phyloP scores from a whole-genome alignment of 2,329 filamentous ascomycete genomes.

The Paecilomyces variotii region DNA sequence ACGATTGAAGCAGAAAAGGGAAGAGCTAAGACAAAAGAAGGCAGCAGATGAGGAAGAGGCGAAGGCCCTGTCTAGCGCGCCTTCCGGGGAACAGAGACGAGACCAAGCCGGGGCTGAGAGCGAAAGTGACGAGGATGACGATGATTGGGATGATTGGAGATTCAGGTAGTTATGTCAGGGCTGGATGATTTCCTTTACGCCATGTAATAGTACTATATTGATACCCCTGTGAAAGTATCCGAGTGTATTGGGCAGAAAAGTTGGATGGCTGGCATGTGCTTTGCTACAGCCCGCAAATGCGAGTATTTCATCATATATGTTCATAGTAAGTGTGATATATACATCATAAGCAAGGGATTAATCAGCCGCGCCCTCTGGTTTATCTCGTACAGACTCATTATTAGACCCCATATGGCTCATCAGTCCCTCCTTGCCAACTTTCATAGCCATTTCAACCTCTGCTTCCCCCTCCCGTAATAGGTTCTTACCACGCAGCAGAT shows the following conservation, averaged over 20 bases:
- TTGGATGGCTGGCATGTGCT: background rate
- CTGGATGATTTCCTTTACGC: background rate
- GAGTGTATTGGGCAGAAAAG: background rate
- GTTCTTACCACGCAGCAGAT: slow-evolving; percentile 33
- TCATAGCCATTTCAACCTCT: slow-evolving; percentile 38
- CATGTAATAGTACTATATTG: slow-evolving; percentile 4
- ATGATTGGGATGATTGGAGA: slow-evolving; percentile 39
- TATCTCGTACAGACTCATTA: slow-evolving; percentile 10
- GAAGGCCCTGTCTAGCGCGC: background rate
- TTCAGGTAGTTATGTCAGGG: slow-evolving; percentile 20
- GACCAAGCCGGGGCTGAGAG: slow-evolving; percentile 23
- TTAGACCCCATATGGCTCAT: slow-evolving; percentile 31
- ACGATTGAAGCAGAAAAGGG: slow-evolving; percentile 61
- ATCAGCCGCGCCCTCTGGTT: background rate
- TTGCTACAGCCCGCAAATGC: background rate
- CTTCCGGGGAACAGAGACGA: slow-evolving; percentile 4
- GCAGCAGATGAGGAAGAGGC: slow-evolving; percentile 18
- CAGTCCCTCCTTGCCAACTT: slow-evolving; percentile 34
- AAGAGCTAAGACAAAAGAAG: slow-evolving; percentile 50
- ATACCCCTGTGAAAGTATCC: background rate
- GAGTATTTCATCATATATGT: background rate
- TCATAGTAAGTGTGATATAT: background rate
- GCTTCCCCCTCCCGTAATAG: slow-evolving; percentile 36
- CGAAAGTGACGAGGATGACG: slow-evolving; percentile 40
- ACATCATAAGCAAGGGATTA: background rate